Evolutionary conservation across 306 rosid species (phyloP), one percentile per base, ranked within the genome.

Genomic region (Ceratonia siliqua): DNA sequence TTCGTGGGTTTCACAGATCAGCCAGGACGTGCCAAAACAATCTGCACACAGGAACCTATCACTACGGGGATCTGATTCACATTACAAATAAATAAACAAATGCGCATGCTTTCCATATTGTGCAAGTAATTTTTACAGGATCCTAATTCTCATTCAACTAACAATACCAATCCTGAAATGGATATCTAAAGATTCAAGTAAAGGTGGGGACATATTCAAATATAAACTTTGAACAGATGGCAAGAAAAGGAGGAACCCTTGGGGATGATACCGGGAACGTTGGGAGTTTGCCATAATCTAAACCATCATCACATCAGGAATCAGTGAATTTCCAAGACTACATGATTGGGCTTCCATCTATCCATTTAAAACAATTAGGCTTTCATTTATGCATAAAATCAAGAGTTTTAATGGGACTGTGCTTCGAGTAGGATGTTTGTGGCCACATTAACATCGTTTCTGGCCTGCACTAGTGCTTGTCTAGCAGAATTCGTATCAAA

Each of bases 401-500:
- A 45, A 20, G 21, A 30, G 62, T 21, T 65, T 85, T 82, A 90
- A 85, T 86, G 97, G 15, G 92, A 62, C 72, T 95, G 97, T 22
- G 94, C 86, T 83, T 95, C 96, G 5, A 95, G 85, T 64, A 95
- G 98, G 73, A 95, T 95, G 87, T 90, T 89, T n/a, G 99, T 92
- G 3, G 99, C 99, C 75, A 85, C 74, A 81, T 87, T 92, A 79
- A 95, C 83, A 10, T 95, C 98, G 32, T 95, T 95, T 84, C 97
- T 81, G 12, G 99, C 98, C 63, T 86, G 99, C 87, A 87, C 87
- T 25, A 95, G 87, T 5, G 99, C 99, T 82, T 95, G 99, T 79
- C 97, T 87, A 13, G 98, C 99, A n/a, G 91, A 81, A 79, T 82
- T 81, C 80, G 96, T 86, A 83, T 95, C 98, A 66, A 95, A 95